Conservation (phyloP, 495 filamentous ascomycete genomes). For the Patellaria atrata region DNA sequence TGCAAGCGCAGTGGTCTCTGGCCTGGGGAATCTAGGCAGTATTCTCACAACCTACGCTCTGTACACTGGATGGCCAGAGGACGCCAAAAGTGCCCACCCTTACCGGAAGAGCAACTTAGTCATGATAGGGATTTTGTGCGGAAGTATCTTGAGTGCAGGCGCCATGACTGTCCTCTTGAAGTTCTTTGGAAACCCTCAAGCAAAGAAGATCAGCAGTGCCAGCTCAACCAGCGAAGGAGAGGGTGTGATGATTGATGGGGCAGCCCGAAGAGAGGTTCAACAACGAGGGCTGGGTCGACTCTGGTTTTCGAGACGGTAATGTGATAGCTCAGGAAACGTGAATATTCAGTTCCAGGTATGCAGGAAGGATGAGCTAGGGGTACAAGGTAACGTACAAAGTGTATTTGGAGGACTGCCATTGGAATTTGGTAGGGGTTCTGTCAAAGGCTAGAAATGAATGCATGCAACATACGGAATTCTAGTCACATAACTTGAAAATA, state of each 20-base stretch:
- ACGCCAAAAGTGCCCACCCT: slow-evolving; percentile 53
- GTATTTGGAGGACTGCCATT: too few species aligned
- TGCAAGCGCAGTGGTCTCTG: slow-evolving; percentile 70
- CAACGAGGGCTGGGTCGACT: slow-evolving; percentile 55
- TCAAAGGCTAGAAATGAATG: too few species aligned
- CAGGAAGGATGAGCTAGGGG: too few species aligned
- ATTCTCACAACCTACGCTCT: slow-evolving; percentile 82
- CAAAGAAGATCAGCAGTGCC: slow-evolving; percentile 31
- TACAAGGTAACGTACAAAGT: too few species aligned
- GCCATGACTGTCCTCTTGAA: slow-evolving; percentile 52
- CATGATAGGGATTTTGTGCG: slow-evolving; percentile 73
- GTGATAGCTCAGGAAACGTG: not conserved
- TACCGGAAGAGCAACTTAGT: slow-evolving; percentile 73
- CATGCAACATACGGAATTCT: too few species aligned
- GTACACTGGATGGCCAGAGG: slow-evolving; percentile 70
- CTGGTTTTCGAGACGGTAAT: slow-evolving; percentile 30
- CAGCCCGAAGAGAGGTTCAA: slow-evolving; percentile 49
- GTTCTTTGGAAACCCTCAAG: slow-evolving; percentile 42
- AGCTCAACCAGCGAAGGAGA: slow-evolving; percentile 30
- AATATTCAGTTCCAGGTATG: not conserved
- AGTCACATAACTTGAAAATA: too few species aligned
- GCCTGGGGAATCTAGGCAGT: slow-evolving; percentile 70
- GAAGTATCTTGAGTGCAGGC: slow-evolving; percentile 57
- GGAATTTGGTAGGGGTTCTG: too few species aligned
- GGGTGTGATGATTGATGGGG: slow-evolving; percentile 48